phyloP scores from a whole-genome alignment of 2,329 filamentous ascomycete species.

The Hortaea werneckii region DNA sequence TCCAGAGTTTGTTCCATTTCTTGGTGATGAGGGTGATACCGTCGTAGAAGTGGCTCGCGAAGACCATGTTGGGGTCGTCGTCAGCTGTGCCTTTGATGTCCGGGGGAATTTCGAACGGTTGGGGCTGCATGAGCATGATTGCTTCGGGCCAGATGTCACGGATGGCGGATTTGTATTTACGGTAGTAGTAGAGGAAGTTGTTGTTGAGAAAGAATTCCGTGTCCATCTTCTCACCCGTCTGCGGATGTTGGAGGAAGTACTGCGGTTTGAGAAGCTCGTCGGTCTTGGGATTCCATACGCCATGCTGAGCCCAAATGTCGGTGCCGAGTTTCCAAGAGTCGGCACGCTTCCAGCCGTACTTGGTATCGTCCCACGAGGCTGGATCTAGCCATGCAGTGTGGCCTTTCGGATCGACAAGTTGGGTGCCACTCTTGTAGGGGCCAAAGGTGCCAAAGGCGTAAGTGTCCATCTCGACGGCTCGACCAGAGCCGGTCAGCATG shows the following conservation, averaged over 20 bases:
- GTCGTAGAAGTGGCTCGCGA: constrained; percentile 93
- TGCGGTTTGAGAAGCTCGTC: constrained; percentile 72
- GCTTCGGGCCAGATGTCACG: constrained; percentile 66
- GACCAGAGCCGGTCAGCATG: constrained; percentile 80
- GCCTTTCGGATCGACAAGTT: constrained; percentile 79
- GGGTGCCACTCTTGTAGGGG: constrained; percentile 76
- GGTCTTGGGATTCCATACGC: constrained; percentile 76
- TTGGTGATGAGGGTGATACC: constrained; percentile 95
- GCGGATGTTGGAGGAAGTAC: constrained; percentile 75
- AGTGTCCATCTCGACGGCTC: constrained; percentile 77
- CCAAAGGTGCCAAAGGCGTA: constrained; percentile 94
- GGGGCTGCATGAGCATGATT: constrained; percentile 84
- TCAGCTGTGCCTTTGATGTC: constrained; percentile 76
- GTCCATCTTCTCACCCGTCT: constrained; percentile 61
- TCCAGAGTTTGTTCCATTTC: constrained; percentile 97
- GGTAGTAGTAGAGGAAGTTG: constrained; percentile 82
- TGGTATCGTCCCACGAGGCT: constrained; percentile 69
- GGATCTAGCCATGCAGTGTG: constrained; percentile 70
- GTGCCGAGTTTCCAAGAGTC: constrained; percentile 84
- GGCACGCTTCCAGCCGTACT: constrained; percentile 85
- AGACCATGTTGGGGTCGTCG: constrained; percentile 82
- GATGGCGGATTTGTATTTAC: constrained; percentile 64
- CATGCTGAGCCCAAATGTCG: constrained; percentile 94
- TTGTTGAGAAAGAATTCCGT: constrained; percentile 82
- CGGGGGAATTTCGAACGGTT: constrained; percentile 85